Evolutionary conservation across 2,329 filamentous ascomycete genomes (phyloP).

Genomic region (Elsinoe necatrix): DNA sequence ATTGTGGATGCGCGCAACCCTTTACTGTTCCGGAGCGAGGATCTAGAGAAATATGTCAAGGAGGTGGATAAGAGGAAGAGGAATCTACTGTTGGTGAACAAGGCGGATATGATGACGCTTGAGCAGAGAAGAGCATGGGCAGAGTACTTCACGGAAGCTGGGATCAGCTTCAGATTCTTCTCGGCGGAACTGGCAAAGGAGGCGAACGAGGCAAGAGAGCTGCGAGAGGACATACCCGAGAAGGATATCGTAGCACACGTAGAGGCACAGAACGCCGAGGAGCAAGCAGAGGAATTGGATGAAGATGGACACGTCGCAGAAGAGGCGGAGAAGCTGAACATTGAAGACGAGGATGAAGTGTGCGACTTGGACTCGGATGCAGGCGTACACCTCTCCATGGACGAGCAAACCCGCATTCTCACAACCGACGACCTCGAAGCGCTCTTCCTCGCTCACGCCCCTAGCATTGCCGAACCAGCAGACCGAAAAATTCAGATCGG

Average conservation of each 20-base stretch:
- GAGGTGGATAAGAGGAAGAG: slow-evolving; percentile 81
- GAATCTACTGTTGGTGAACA: slow-evolving; percentile 91
- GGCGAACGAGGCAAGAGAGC: slow-evolving; percentile 62
- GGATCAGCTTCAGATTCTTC: slow-evolving; percentile 92
- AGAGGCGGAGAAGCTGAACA: slow-evolving; percentile 26
- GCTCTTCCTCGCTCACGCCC: slow-evolving; percentile 72
- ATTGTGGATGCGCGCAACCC: slow-evolving; percentile 97
- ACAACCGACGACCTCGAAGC: slow-evolving; percentile 88
- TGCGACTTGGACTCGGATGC: slow-evolving; percentile 27
- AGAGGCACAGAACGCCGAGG: slow-evolving; percentile 29
- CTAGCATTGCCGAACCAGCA: slow-evolving; percentile 44
- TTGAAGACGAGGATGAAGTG: slow-evolving; percentile 21
- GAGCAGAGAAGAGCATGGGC: slow-evolving; percentile 79
- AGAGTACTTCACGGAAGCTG: slow-evolving; percentile 68
- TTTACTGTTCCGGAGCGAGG: slow-evolving; percentile 84
- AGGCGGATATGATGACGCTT: slow-evolving; percentile 96
- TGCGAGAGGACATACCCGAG: slow-evolving; percentile 47
- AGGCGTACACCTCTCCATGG: slow-evolving; percentile 30
- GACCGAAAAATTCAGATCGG: slow-evolving; percentile 75
- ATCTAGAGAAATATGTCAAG: slow-evolving; percentile 89
- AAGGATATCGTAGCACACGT: slow-evolving; percentile 37
- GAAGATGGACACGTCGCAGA: slow-evolving; percentile 35
- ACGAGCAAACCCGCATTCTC: slow-evolving; percentile 59
- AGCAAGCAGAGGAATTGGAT: slow-evolving; percentile 34
- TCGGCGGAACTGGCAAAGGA: slow-evolving; percentile 89